Evolutionary conservation across 1,284 basidiomycete species (phyloP).

Genomic region (Porogramme epimiltina): DNA sequence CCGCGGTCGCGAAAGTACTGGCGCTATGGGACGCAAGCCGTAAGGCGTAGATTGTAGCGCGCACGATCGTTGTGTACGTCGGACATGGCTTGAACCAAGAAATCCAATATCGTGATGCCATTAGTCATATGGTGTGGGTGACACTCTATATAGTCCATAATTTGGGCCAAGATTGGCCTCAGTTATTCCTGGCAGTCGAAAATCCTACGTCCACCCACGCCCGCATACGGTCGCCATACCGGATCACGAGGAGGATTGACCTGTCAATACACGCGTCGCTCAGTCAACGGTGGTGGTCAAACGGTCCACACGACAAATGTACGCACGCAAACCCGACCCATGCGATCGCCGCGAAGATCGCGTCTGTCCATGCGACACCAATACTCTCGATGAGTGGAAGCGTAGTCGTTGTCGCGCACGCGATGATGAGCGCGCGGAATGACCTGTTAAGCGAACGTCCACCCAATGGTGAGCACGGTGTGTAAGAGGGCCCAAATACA

Average conservation of each 20-base stretch:
- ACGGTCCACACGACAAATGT: constrained; percentile 31
- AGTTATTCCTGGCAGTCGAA: constrained; percentile 27
- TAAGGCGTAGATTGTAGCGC: background rate
- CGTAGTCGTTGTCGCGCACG: constrained; percentile 41
- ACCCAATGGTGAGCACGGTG: background rate
- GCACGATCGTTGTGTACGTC: too few relatives aligned
- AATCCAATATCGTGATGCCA: constrained; percentile 1
- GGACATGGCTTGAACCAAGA: background rate
- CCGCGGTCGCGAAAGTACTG: background rate
- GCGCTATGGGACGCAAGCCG: background rate
- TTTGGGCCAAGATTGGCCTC: background rate
- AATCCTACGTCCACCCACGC: constrained; percentile 49
- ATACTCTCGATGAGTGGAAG: constrained; percentile 55
- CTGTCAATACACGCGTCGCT: constrained; percentile 31
- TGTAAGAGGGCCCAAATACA: constrained; percentile 2
- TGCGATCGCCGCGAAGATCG: constrained; percentile 42
- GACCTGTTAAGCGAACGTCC: constrained; percentile 33
- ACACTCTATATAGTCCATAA: background rate
- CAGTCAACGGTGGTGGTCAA: background rate
- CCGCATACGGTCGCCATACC: constrained; percentile 49
- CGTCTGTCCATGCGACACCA: constrained; percentile 56
- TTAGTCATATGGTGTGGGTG: too few relatives aligned
- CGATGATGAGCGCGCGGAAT: constrained; percentile 44
- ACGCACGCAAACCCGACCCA: constrained; percentile 48
- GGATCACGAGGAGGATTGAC: constrained; percentile 43